Evolutionary conservation across 208 protist genomes (phyloP), one percentile per base, ranked within the genome.

Genomic region (Trypanosoma vivax): DNA sequence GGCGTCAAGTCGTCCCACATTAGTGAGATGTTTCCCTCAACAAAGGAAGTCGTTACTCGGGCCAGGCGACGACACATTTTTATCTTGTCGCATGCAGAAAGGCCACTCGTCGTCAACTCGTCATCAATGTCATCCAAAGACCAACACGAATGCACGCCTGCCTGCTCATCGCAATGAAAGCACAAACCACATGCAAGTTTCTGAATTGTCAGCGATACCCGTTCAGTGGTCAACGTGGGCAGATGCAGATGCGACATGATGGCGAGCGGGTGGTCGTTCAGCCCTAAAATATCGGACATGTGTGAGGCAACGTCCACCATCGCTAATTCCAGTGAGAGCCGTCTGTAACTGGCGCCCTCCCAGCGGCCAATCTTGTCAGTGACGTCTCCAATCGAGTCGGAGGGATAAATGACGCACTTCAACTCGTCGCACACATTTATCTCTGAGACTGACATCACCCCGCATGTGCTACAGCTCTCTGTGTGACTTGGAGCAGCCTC

Each of bases 321-420:
- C 23, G 85, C 85, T 19, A 89, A 57, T 58, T 92, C 80, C n/a
- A 92, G 50, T 46, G 85, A 71, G 7, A 92, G 65, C 7, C 85
- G 77, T 34, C 78, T 37, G 53, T 74, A 92, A 65, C 80, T 88
- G n/a, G 68, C 74, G n/a, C 66, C 75, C 53, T 92, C 80, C 81
- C 85, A 92, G 19, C 16, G 37, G 11, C 76, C 65, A 3, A 92
- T 61, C 51, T 86, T 84, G 29, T 79, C 74, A 11, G 68, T 71
- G 63, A 92, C 82, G 31, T 75, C 60, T 40, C 55, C 73, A 43
- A 92, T 83, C 53, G 72, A 89, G 68, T 90, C 78, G 13, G 68
- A 54, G 0, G 85, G 77, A 47, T 76, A 69, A 53, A 92, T 74
- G 39, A 75, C 62, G 47, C 85, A 92, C 55, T 65, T 73, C 16